These are phyloP conservation scores for Penicillium sp. DNA, from an alignment of 2,329 filamentous ascomycete species.

Conservation along the genomic window DNA sequence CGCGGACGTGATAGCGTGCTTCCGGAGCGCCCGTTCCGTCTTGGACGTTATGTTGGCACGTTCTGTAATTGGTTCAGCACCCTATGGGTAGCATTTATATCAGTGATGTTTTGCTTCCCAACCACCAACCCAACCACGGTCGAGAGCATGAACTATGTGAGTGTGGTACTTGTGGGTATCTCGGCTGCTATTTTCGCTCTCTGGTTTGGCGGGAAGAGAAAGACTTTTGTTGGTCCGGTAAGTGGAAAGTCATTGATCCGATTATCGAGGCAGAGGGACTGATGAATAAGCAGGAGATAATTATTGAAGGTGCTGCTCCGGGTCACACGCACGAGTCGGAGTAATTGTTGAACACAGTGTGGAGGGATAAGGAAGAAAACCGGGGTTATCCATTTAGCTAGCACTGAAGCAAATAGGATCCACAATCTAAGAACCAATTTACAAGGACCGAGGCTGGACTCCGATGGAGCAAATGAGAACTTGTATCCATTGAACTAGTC, in stretches of 20 bases:
- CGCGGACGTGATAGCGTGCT: constrained; percentile 33
- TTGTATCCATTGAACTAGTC: neutral
- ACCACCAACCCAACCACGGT: constrained; percentile 41
- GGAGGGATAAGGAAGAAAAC: no score
- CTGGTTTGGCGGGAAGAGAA: constrained; percentile 6
- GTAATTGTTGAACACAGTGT: neutral
- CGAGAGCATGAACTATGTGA: constrained; percentile 51
- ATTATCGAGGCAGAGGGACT: neutral
- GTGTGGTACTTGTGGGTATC: constrained; percentile 42
- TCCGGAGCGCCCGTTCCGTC: constrained; percentile 23
- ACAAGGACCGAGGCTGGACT: no score
- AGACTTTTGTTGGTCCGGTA: constrained; percentile 13
- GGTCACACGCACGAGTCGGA: neutral
- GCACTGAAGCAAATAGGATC: no score
- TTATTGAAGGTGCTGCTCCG: neutral
- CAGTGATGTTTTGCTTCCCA: constrained; percentile 51
- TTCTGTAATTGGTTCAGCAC: constrained; percentile 44
- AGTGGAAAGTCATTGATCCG: neutral
- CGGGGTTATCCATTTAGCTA: no score
- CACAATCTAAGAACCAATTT: no score
- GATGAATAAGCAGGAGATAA: neutral
- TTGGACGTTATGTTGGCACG: constrained; percentile 37
- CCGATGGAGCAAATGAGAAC: neutral
- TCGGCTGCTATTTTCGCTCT: constrained; percentile 1
- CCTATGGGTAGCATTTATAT: constrained; percentile 47